Conservation (phyloP, 2,329 filamentous ascomycete species). For the Neonectria neomacrospora region DNA sequence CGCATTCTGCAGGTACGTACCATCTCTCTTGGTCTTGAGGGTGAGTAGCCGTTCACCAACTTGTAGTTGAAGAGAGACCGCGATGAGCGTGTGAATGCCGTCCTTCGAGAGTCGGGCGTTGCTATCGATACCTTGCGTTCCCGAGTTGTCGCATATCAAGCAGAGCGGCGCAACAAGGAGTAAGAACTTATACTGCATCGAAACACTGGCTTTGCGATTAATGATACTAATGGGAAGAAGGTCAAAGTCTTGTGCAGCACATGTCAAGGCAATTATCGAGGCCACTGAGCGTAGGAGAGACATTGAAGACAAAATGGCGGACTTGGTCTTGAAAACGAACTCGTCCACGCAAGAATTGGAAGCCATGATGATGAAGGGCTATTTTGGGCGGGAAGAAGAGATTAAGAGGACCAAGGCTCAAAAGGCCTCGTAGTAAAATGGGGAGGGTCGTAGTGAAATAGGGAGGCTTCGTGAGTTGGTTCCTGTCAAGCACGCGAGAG, state of each 20-base stretch:
- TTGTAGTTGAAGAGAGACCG: slow-evolving; percentile 47
- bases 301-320: slow-evolving; percentile 45
- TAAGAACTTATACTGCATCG: slow-evolving; percentile 8
- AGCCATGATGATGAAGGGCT: slow-evolving; percentile 46
- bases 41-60: slow-evolving; percentile 3
- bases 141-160: slow-evolving; percentile 35
- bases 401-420: slow-evolving; percentile 21
- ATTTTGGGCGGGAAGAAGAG: slow-evolving; percentile 43
- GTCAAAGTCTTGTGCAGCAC: slow-evolving; percentile 24
- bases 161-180: slow-evolving; percentile 41
- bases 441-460: not conserved
- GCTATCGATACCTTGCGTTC: slow-evolving; percentile 43
- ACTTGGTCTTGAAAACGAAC: slow-evolving; percentile 37
- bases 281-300: slow-evolving; percentile 39
- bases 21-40: not conserved
- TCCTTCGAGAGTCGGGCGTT: slow-evolving; percentile 38
- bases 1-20: slow-evolving; percentile 41
- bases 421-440: not conserved
- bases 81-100: slow-evolving; percentile 39
- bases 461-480: not conserved
- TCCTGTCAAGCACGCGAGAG: not conserved
- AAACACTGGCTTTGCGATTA: too few relatives aligned
- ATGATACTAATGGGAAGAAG: slow-evolving; percentile 25
- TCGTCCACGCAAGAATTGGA: slow-evolving; percentile 40
- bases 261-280: slow-evolving; percentile 35